Evolutionary conservation across 2,329 filamentous ascomycete genomes (phyloP).

Genomic region (Cephalotrichum gorgonifer): DNA sequence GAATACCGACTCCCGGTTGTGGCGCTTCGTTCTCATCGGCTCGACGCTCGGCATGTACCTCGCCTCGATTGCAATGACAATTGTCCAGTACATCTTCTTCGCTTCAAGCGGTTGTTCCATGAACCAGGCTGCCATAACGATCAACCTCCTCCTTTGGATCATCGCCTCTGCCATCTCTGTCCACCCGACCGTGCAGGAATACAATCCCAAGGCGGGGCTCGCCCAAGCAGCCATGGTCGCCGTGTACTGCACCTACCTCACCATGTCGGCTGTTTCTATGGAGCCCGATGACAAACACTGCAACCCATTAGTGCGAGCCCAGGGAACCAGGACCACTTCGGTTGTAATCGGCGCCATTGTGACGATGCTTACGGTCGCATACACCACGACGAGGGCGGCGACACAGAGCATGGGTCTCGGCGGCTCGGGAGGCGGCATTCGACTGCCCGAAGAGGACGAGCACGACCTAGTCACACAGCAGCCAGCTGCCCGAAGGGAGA

Average conservation of each 20-base stretch:
- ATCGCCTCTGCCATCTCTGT: constrained; percentile 76
- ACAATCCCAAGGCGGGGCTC: constrained; percentile 85
- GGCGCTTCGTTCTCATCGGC: constrained; percentile 80
- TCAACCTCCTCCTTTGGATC: constrained; percentile 81
- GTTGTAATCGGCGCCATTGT: constrained; percentile 89
- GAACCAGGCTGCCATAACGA: constrained; percentile 93
- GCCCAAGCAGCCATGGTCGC: constrained; percentile 98
- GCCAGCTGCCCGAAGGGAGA: constrained; percentile 68
- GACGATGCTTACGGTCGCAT: constrained; percentile 93
- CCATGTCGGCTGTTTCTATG: constrained; percentile 97
- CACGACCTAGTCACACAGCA: constrained; percentile 77
- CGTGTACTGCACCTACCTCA: constrained; percentile 96
- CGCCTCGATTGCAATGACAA: constrained; percentile 82
- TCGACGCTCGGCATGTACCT: constrained; percentile 93
- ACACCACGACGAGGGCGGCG: constrained; percentile 92
- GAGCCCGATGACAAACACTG: constrained; percentile 88
- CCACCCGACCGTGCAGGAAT: constrained; percentile 80
- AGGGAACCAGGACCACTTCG: constrained; percentile 80
- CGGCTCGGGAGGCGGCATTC: constrained; percentile 44
- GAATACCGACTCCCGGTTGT: constrained; percentile 70
- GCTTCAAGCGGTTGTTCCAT: constrained; percentile 72
- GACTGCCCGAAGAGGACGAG: constrained; percentile 61
- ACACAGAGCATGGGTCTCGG: constrained; percentile 78
- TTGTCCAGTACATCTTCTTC: constrained; percentile 97
- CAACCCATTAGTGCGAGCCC: constrained; percentile 81